Conservation (phyloP, 2,329 filamentous ascomycete genomes). For the Fusarium sp. region DNA sequence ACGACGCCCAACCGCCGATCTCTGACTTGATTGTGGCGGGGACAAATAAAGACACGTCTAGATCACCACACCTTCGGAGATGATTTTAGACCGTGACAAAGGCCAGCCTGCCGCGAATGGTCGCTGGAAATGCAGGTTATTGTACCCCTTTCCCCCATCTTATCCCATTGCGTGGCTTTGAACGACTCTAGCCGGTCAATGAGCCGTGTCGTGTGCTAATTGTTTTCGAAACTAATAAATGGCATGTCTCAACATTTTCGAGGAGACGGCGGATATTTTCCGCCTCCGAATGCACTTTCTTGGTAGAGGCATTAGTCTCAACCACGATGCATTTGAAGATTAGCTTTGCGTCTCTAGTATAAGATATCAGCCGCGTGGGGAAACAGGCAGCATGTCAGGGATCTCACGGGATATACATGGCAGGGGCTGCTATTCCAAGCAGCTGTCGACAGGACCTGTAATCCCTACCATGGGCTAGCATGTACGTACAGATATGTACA, state of each 20-base stretch:
- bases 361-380: slow-evolving; percentile 7
- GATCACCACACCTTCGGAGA: slow-evolving; percentile 4
- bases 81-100: slow-evolving; percentile 14
- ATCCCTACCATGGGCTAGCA: not conserved
- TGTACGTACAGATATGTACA: not conserved
- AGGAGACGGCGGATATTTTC: not conserved
- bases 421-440: not conserved
- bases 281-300: slow-evolving; percentile 8
- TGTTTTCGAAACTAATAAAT: slow-evolving; percentile 1
- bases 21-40: slow-evolving; percentile 21
- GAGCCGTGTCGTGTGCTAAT: slow-evolving; percentile 2
- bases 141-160: slow-evolving; percentile 4
- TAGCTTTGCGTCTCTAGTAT: slow-evolving; percentile 25
- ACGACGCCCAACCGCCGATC: slow-evolving; percentile 22
- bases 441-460: not conserved
- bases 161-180: slow-evolving; percentile 15
- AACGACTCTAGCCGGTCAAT: slow-evolving; percentile 1
- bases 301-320: slow-evolving; percentile 18
- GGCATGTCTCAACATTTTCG: slow-evolving; percentile 14
- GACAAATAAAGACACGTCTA: slow-evolving; percentile 19
- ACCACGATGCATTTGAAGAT: slow-evolving; percentile 21
- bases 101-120: not conserved
- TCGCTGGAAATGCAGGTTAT: not conserved
- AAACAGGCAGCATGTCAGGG: slow-evolving; percentile 4
- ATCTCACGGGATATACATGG: slow-evolving; percentile 8